A percentile compares a stretch with the other conserved stretches of the same genome.
Conservation (phyloP, 2,329 filamentous ascomycete genomes). For the Cadophora malorum region DNA sequence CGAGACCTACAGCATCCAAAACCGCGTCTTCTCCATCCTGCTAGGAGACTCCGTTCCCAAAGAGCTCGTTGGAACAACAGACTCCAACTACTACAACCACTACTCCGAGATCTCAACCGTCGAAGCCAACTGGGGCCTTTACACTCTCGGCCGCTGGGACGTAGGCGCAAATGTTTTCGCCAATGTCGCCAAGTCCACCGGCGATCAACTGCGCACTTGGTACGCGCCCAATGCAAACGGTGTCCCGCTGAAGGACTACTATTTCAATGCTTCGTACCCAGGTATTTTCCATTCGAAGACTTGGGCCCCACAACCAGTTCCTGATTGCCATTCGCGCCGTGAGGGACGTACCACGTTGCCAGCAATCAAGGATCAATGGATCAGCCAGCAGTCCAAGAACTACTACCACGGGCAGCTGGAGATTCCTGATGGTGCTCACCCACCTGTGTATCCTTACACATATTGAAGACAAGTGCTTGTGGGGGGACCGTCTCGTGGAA, state of each 20-base stretch:
- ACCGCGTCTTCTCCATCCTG: conserved; percentile 73
- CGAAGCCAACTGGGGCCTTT: conserved; percentile 70
- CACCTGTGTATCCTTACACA: conserved; percentile 34
- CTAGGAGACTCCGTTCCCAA: conserved; percentile 76
- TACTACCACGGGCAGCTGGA: conserved; percentile 43
- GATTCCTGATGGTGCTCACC: conserved; percentile 43
- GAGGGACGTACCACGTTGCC: conserved; percentile 44
- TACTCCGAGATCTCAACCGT: conserved; percentile 73
- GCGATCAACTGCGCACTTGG: conserved; percentile 53
- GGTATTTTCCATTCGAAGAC: conserved; percentile 47
- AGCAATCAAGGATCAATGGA: conserved; percentile 42
- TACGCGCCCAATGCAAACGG: conserved; percentile 15
- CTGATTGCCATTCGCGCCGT: conserved; percentile 41
- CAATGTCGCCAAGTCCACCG: conserved; percentile 65
- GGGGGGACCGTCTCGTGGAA: too few species aligned
- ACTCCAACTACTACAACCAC: conserved; percentile 75
- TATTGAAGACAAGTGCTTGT: too few species aligned
- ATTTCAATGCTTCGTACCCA: conserved; percentile 53
- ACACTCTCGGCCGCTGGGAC: conserved; percentile 74
- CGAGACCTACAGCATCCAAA: conserved; percentile 69
- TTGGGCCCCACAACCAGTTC: conserved; percentile 46
- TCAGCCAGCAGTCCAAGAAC: conserved; percentile 35
- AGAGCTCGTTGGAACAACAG: conserved; percentile 69
- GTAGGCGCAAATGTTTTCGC: conserved; percentile 74
- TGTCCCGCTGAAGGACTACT: conserved; percentile 46